Percentiles rank a stretch among this genome's conserved stretches.
phyloP scores from a whole-genome alignment of 257 asterid genomes.

The Solanum tarijense region DNA sequence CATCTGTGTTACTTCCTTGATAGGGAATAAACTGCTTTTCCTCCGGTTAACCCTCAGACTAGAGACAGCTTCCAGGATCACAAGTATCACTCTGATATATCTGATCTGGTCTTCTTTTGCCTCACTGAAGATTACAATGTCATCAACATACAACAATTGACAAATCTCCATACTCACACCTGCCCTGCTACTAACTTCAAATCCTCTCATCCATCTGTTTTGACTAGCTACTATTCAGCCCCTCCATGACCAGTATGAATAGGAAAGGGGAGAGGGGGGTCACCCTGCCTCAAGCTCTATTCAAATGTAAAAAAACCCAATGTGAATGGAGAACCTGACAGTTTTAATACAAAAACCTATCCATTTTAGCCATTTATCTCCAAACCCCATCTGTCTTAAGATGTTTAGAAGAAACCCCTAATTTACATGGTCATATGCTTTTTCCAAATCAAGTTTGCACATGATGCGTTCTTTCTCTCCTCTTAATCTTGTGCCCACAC shows the following conservation, averaged over 20 bases:
- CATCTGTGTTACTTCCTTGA: background rate
- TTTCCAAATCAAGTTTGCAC: background rate
- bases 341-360: background rate
- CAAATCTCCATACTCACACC: background rate
- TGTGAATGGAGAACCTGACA: background rate
- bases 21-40: background rate
- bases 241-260: too few relatives aligned
- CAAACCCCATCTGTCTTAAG: background rate
- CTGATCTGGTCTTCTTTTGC: background rate
- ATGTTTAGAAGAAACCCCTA: background rate
- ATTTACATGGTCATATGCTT: background rate
- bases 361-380: background rate
- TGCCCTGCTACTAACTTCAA: too few relatives aligned
- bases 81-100: background rate
- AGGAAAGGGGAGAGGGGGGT: too few relatives aligned
- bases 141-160: background rate
- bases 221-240: too few relatives aligned
- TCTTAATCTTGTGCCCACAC: background rate
- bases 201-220: too few relatives aligned
- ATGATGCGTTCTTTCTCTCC: background rate
- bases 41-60: background rate
- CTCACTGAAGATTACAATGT: background rate
- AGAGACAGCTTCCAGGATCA: background rate
- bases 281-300: background rate
- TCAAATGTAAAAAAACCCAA: background rate